phyloP scores from a whole-genome alignment of 2,329 filamentous ascomycete species.

The Paecilomyces formosus region DNA sequence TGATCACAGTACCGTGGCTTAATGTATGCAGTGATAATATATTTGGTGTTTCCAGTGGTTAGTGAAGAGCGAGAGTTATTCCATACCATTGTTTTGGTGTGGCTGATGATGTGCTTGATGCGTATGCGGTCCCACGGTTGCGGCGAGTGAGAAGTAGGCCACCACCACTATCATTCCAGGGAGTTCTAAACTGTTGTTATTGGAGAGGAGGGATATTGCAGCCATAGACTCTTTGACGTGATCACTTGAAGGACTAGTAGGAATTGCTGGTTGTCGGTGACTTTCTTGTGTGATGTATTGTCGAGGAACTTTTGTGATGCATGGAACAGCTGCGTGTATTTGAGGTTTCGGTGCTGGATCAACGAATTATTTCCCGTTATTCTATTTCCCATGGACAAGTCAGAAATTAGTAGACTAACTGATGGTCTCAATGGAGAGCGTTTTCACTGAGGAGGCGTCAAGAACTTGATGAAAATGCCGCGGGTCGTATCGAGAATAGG shows the following conservation, averaged over 20 bases:
- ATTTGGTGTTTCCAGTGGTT: background rate
- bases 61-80: background rate
- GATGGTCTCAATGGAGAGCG: too few species aligned
- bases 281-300: background rate
- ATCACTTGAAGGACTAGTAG: background rate
- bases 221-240: background rate
- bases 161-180: background rate
- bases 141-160: background rate
- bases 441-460: too few species aligned
- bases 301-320: too few species aligned
- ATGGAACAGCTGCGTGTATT: too few species aligned
- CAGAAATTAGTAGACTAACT: too few species aligned
- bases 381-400: too few species aligned
- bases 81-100: background rate
- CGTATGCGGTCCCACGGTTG: background rate
- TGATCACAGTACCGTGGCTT: background rate
- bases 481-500: too few species aligned
- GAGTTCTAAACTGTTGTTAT: background rate
- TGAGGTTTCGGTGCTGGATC: too few species aligned
- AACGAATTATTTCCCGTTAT: too few species aligned
- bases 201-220: background rate
- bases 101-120: background rate
- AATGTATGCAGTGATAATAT: background rate
- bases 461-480: too few species aligned
- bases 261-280: background rate